phyloP scores from a whole-genome alignment of 2,329 filamentous ascomycete genomes.

The Pseudogymnoascus sp. region DNA sequence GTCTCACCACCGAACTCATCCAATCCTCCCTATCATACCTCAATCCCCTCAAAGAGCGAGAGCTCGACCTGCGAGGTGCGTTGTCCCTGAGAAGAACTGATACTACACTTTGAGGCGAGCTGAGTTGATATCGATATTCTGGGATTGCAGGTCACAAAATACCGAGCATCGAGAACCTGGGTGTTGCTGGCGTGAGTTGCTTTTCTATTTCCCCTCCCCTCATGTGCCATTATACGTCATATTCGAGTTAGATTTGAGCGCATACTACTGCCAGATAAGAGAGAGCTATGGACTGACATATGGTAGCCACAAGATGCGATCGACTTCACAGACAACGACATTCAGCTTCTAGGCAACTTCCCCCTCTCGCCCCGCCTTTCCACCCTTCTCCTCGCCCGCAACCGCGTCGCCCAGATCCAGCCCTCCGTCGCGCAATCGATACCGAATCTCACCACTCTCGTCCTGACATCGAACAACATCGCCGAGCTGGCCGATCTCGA shows the following conservation, averaged over 20 bases:
- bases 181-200: slow-evolving; percentile 74
- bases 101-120: slow-evolving; percentile 77
- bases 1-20: slow-evolving; percentile 92
- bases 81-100: slow-evolving; percentile 77
- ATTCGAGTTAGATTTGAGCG: neutral
- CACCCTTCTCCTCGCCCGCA: slow-evolving; percentile 82
- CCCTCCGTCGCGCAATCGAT: slow-evolving; percentile 64
- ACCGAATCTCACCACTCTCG: slow-evolving; percentile 73
- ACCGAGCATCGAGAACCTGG: slow-evolving; percentile 93
- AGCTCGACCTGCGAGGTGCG: slow-evolving; percentile 99
- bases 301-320: slow-evolving; percentile 84
- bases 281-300: neutral
- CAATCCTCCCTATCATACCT: slow-evolving; percentile 93
- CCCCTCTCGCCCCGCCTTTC: slow-evolving; percentile 81
- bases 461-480: slow-evolving; percentile 77
- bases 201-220: slow-evolving; percentile 10
- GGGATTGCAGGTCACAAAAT: slow-evolving; percentile 86
- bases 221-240: slow-evolving; percentile 2
- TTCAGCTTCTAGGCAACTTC: slow-evolving; percentile 83
- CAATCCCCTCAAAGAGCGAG: slow-evolving; percentile 96
- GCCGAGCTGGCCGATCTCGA: slow-evolving; percentile 82
- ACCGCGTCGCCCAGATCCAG: slow-evolving; percentile 79
- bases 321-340: slow-evolving; percentile 98
- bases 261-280: neutral
- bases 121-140: slow-evolving; percentile 69